phyloP scores from a whole-genome alignment of 805 yeast genomes.

The Candida incommunis region DNA sequence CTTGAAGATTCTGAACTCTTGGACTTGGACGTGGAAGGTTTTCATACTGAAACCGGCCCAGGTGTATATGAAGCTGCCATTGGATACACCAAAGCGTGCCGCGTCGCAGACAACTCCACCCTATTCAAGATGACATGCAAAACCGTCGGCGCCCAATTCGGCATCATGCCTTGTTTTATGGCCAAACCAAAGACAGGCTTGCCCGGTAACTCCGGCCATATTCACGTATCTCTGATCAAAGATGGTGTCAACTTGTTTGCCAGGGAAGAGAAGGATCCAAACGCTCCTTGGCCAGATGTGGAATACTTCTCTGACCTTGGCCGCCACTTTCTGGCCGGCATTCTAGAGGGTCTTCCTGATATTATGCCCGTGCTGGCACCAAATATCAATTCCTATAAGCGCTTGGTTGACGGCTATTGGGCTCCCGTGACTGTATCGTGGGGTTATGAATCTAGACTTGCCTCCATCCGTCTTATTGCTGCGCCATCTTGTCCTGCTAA shows the following conservation, averaged over 20 bases:
- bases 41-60: conserved; percentile 25
- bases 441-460: conserved; percentile 23
- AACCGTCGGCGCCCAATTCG: conserved; percentile 14
- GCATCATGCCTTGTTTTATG: conserved; percentile 22
- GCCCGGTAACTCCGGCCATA: conserved; percentile 24
- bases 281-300: conserved; percentile 17
- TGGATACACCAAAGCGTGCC: conserved; percentile 16
- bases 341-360: conserved; percentile 19
- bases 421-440: conserved; percentile 24
- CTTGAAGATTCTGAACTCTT: conserved; percentile 12
- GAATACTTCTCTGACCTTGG: conserved; percentile 16
- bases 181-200: conserved; percentile 22
- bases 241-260: conserved; percentile 13
- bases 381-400: conserved; percentile 22
- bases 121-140: conserved; percentile 20
- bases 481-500: conserved; percentile 14
- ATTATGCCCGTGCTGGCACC: conserved; percentile 24
- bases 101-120: conserved; percentile 20
- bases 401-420: conserved; percentile 22
- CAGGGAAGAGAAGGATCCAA: conserved; percentile 11
- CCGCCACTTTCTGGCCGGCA: conserved; percentile 21
- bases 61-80: conserved; percentile 24
- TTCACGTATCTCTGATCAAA: conserved; percentile 17
- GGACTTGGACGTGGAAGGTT: conserved; percentile 19
- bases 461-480: conserved; percentile 20